These are phyloP conservation scores for Fusarium keratoplasticum DNA, from an alignment of 2,329 filamentous ascomycete species.

Conservation along the genomic window DNA sequence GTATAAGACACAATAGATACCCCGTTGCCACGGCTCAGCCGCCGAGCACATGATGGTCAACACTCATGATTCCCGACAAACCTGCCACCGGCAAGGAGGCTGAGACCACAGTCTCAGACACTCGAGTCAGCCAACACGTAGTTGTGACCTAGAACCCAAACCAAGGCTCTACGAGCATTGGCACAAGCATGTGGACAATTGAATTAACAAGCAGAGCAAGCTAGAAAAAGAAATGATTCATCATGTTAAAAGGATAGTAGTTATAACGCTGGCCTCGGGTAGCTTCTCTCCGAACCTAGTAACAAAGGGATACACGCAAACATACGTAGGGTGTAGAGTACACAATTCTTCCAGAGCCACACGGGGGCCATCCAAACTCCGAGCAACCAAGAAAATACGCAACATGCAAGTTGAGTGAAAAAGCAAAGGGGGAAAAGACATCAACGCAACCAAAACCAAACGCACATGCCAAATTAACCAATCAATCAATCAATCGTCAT, in stretches of 20 bases:
- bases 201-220: neutral
- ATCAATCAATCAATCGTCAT: conserved; percentile 15
- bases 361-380: conserved; percentile 45
- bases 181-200: neutral
- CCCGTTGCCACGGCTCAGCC: conserved; percentile 27
- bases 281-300: conserved; percentile 19
- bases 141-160: neutral
- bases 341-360: conserved; percentile 29
- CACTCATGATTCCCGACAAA: neutral
- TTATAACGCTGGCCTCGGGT: conserved; percentile 31
- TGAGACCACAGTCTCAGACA: neutral
- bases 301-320: conserved; percentile 11
- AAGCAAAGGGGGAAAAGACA: neutral
- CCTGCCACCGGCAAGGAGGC: neutral
- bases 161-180: neutral
- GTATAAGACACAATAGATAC: conserved; percentile 40
- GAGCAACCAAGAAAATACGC: conserved; percentile 35
- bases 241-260: conserved; percentile 25
- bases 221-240: neutral
- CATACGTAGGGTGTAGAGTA: conserved; percentile 2
- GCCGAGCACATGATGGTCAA: neutral
- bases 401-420: conserved; percentile 4
- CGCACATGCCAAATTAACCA: conserved; percentile 30
- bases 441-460: conserved; percentile 39
- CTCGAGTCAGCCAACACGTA: neutral